Evolutionary conservation across 1,284 basidiomycete species (phyloP).

Genomic region (Takashimella tepidaria): DNA sequence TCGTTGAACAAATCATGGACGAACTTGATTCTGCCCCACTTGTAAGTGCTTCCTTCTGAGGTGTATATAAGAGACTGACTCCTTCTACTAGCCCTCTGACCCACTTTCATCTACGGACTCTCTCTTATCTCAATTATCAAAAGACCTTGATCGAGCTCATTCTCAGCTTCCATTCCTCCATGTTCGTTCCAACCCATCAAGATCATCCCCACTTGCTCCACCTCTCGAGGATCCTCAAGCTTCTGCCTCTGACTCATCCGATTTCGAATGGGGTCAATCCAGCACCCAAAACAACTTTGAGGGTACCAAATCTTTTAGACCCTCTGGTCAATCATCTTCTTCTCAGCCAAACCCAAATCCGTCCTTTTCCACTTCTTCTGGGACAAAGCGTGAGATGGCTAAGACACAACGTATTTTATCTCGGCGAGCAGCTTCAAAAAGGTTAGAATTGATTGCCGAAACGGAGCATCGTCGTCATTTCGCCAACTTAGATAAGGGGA

Average conservation of each 20-base stretch:
- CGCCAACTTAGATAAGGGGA: not conserved
- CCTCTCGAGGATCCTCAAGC: not conserved
- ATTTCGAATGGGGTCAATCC: not conserved
- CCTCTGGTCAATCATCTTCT: not conserved
- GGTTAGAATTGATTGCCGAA: slow-evolving; percentile 19
- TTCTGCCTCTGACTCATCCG: slow-evolving; percentile 9
- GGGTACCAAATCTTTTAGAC: too few relatives aligned
- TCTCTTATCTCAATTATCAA: slow-evolving; percentile 33
- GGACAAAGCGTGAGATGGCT: slow-evolving; percentile 1
- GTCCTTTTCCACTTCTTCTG: not conserved
- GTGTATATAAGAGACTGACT: not conserved
- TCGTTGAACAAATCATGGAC: slow-evolving; percentile 29
- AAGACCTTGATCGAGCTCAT: slow-evolving; percentile 37
- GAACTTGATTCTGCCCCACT: slow-evolving; percentile 20
- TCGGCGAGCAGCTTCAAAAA: slow-evolving; percentile 18
- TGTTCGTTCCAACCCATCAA: slow-evolving; percentile 12
- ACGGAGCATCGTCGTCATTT: slow-evolving; percentile 11
- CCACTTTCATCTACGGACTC: slow-evolving; percentile 27
- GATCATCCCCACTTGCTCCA: slow-evolving; percentile 24
- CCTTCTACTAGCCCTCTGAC: slow-evolving; percentile 18
- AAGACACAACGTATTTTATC: slow-evolving; percentile 3
- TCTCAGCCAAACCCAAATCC: not conserved
- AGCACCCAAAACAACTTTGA: not conserved
- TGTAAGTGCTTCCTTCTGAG: too few relatives aligned
- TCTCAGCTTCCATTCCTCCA: slow-evolving; percentile 33